phyloP scores from a whole-genome alignment of 306 rosid genomes.

The Prinsepia uniflora region DNA sequence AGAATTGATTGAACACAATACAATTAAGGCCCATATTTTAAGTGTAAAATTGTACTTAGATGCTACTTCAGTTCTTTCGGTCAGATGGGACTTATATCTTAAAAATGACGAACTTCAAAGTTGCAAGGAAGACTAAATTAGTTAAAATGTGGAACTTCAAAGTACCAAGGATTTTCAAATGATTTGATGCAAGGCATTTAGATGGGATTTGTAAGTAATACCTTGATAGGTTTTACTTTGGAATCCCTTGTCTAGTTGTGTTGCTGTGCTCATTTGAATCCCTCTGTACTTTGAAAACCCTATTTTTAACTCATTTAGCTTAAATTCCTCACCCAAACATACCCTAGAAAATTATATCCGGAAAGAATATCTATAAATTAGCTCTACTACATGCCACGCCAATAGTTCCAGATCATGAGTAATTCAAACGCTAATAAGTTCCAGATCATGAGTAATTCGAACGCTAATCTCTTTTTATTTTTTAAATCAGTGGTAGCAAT shows the following conservation, averaged over 20 bases:
- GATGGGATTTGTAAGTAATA: too few species aligned
- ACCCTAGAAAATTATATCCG: neutral
- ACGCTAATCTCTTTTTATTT: slow-evolving; percentile 16
- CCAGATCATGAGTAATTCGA: neutral
- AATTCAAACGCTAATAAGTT: neutral
- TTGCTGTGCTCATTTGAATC: too few species aligned
- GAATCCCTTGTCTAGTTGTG: too few species aligned
- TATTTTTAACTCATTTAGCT: too few species aligned
- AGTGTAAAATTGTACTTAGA: neutral
- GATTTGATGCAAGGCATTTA: too few species aligned
- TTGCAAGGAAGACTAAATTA: too few species aligned
- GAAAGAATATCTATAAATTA: neutral
- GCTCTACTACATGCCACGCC: neutral
- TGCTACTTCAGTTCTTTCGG: neutral
- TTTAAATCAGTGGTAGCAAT: slow-evolving; percentile 59
- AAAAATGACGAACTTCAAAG: neutral
- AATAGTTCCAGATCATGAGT: neutral
- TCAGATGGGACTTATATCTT: neutral
- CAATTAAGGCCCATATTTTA: neutral
- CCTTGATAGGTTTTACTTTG: too few species aligned
- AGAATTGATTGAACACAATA: neutral
- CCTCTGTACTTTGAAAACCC: too few species aligned
- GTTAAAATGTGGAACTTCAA: too few species aligned
- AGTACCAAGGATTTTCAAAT: too few species aligned
- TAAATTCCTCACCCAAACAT: too few species aligned